Conservation (phyloP, 495 filamentous ascomycete genomes). For the Penicillium odoratum region DNA sequence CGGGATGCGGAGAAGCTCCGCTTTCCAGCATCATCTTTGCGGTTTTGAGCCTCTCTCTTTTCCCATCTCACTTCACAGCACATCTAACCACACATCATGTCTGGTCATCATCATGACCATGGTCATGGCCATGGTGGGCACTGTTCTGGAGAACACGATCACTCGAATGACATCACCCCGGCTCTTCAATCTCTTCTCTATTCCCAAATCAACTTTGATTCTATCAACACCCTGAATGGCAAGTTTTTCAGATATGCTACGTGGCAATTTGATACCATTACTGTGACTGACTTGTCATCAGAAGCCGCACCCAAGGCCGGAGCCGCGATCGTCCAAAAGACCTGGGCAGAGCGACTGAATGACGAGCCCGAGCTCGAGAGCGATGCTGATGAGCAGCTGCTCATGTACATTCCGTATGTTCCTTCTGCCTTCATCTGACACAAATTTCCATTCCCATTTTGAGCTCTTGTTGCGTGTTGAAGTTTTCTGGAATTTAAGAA, state of each 20-base stretch:
- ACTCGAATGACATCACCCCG: constrained; percentile 87
- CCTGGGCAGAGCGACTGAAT: constrained; percentile 77
- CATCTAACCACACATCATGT: constrained; percentile 29
- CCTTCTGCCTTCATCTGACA: not conserved
- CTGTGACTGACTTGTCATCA: constrained; percentile 19
- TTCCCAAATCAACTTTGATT: constrained; percentile 85
- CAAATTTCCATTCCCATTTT: not conserved
- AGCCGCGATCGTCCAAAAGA: constrained; percentile 77
- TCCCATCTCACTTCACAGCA: not conserved
- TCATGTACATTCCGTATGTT: constrained; percentile 87
- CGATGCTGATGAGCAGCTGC: constrained; percentile 87
- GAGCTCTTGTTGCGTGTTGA: not conserved
- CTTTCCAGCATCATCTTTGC: not conserved
- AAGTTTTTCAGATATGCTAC: not conserved
- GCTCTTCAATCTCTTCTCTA: constrained; percentile 87
- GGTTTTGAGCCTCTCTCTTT: not conserved
- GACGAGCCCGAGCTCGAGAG: constrained; percentile 73
- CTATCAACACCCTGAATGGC: constrained; percentile 82
- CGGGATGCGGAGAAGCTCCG: constrained; percentile 12
- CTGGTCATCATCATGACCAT: constrained; percentile 42
- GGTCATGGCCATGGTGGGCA: constrained; percentile 43
- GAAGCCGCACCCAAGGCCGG: constrained; percentile 66
- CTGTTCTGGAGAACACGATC: constrained; percentile 63
- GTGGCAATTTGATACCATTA: not conserved
- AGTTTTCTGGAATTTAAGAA: not conserved